A percentile compares a stretch with the other conserved stretches of the same genome.
Evolutionary conservation across 225 moss, liverwort and hornwort species (phyloP).

Genomic region (Asterella californica): DNA sequence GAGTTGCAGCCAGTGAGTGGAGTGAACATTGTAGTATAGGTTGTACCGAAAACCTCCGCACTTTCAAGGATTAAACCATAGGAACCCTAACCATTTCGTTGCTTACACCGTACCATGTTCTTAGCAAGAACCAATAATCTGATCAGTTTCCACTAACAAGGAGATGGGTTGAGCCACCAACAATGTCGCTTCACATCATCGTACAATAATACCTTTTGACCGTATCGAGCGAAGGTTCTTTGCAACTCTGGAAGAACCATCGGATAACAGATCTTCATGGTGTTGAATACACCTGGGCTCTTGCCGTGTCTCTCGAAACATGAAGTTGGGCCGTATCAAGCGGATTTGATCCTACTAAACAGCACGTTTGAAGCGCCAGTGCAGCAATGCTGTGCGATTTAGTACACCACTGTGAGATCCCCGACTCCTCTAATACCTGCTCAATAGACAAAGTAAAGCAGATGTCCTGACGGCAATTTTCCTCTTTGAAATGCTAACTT

Average conservation of each 20-base stretch:
- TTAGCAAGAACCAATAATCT: background rate
- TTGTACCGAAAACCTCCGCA: background rate
- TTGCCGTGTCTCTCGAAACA: too few species aligned
- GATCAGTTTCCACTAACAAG: background rate
- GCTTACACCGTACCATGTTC: background rate
- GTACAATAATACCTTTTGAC: background rate
- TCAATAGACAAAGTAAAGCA: too few species aligned
- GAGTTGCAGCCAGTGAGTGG: constrained; percentile 6
- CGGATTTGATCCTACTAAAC: too few species aligned
- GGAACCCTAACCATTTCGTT: constrained; percentile 4
- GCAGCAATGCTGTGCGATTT: too few species aligned
- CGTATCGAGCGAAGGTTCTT: background rate
- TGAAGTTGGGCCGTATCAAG: background rate
- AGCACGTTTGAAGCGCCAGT: too few species aligned
- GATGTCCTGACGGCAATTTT: too few species aligned
- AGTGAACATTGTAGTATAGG: background rate
- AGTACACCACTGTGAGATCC: too few species aligned
- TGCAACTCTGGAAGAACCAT: background rate
- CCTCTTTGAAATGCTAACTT: too few species aligned
- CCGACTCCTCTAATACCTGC: too few species aligned
- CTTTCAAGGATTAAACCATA: background rate
- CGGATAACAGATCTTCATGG: background rate
- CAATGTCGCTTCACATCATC: constrained; percentile 26
- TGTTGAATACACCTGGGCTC: background rate
- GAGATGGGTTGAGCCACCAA: constrained; percentile 34